Conservation (phyloP, 495 filamentous ascomycete genomes). For the Chaetomium tenue region DNA sequence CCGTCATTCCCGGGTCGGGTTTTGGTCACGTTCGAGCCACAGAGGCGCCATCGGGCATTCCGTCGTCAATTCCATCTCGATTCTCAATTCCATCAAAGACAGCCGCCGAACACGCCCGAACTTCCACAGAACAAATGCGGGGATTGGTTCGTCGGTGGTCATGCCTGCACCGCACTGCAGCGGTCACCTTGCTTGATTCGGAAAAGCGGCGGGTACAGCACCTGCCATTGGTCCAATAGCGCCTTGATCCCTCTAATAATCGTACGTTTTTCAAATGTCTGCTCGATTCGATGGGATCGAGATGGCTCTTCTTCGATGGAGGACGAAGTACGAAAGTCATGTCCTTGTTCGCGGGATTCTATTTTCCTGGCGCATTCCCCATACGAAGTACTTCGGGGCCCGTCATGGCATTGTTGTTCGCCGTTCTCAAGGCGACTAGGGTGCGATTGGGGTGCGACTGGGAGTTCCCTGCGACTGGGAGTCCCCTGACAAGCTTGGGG, state of each 20-base stretch:
- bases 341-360: not conserved
- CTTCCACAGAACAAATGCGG: not conserved
- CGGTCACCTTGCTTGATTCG: conserved; percentile 10
- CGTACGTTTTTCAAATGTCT: conserved; percentile 39
- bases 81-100: no score
- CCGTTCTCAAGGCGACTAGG: not conserved
- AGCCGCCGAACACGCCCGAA: conserved; percentile 15
- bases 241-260: conserved; percentile 27
- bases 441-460: no score
- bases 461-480: no score
- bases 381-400: not conserved
- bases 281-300: conserved; percentile 39
- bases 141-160: conserved; percentile 13
- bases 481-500: no score
- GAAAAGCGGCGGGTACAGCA: conserved; percentile 22
- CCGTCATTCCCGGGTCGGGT: no score
- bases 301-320: conserved; percentile 33
- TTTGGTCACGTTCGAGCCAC: not conserved
- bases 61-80: no score
- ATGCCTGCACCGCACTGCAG: conserved; percentile 16
- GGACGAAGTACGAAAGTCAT: no score
- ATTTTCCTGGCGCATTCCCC: no score
- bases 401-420: not conserved
- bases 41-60: not conserved
- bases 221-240: conserved; percentile 30